phyloP scores from a whole-genome alignment of 164 flowering plant species.

The Hamamelis virginiana region DNA sequence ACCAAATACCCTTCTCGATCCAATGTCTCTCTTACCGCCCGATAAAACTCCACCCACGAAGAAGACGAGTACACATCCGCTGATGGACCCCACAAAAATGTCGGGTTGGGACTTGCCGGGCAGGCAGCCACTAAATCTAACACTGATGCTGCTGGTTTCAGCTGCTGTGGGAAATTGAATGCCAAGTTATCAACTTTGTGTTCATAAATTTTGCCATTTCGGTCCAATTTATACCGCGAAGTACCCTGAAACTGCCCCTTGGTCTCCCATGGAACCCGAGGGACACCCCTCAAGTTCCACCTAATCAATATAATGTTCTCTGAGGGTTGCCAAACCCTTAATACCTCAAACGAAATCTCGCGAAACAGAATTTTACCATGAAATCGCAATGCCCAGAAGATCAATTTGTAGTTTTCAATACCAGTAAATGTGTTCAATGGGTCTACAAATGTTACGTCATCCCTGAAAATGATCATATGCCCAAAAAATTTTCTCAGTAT shows the following conservation, averaged over 20 bases:
- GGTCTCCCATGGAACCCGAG: slow-evolving; percentile 97
- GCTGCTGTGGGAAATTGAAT: slow-evolving; percentile 63
- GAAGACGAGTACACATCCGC: slow-evolving; percentile 46
- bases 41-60: slow-evolving; percentile 82
- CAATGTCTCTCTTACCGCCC: slow-evolving; percentile 64
- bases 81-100: slow-evolving; percentile 63
- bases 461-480: slow-evolving; percentile 37
- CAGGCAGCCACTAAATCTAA: slow-evolving; percentile 82
- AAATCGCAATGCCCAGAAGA: slow-evolving; percentile 87
- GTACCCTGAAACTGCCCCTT: slow-evolving; percentile 87
- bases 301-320: slow-evolving; percentile 78
- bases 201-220: slow-evolving; percentile 82
- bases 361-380: slow-evolving; percentile 75
- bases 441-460: slow-evolving; percentile 76
- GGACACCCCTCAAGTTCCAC: slow-evolving; percentile 83
- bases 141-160: slow-evolving; percentile 69
- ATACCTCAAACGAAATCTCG: slow-evolving; percentile 67
- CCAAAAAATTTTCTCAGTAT: neutral
- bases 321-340: slow-evolving; percentile 81
- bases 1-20: slow-evolving; percentile 38
- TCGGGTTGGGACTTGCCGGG: slow-evolving; percentile 84
- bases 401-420: slow-evolving; percentile 77
- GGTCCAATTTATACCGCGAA: slow-evolving; percentile 77
- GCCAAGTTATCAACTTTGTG: slow-evolving; percentile 88
- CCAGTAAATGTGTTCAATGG: slow-evolving; percentile 89